phyloP scores from a whole-genome alignment of 257 asterid species.

The Osmanthus fragrans region DNA sequence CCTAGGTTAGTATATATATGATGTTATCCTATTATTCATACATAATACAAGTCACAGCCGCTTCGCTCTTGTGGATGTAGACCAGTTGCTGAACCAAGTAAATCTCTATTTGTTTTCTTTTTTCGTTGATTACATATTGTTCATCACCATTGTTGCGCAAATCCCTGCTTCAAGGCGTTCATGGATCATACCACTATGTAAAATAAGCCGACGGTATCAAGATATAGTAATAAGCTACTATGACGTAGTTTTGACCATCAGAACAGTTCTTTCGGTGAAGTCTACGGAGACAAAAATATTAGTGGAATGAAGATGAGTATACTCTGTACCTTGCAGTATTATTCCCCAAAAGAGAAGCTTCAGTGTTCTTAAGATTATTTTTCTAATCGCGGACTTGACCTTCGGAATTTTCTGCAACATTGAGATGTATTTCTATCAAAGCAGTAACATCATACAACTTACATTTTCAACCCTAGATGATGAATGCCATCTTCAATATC shows the following conservation, averaged over 20 bases:
- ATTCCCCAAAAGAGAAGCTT: slow-evolving; percentile 90
- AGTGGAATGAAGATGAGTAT: background rate
- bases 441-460: background rate
- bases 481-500: background rate
- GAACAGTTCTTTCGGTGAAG: background rate
- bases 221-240: too few relatives aligned
- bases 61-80: too few relatives aligned
- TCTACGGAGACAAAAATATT: background rate
- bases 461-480: background rate
- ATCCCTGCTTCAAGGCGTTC: background rate
- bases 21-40: too few relatives aligned
- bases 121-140: too few relatives aligned
- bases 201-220: too few relatives aligned
- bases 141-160: too few relatives aligned
- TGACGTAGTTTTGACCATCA: background rate
- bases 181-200: background rate
- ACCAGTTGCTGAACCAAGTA: too few relatives aligned
- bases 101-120: too few relatives aligned
- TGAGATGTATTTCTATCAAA: background rate
- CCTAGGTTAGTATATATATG: too few relatives aligned
- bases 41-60: too few relatives aligned
- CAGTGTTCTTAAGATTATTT: slow-evolving; percentile 65
- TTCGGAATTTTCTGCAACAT: slow-evolving; percentile 60
- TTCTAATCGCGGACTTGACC: slow-evolving; percentile 46
- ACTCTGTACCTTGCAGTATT: slow-evolving; percentile 62